Base-by-base conservation (phyloP, 148 eudicot genomes). In the Nepenthes gracilis region DNA sequence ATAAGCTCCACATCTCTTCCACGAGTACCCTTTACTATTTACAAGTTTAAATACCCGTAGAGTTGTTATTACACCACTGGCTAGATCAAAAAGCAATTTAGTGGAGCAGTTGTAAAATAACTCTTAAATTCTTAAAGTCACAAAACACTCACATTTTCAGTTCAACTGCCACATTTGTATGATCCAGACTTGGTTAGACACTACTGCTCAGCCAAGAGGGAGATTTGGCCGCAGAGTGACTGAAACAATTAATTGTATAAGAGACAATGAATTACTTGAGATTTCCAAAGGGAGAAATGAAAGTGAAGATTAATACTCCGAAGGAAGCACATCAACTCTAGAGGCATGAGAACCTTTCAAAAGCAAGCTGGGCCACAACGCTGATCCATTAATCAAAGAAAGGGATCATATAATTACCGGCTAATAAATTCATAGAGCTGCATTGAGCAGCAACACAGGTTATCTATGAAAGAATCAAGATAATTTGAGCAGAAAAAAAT, bases 1-100 rank as follows among this genome's bases (percentile, higher is more conserved):
- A 75, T 90, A 94, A 55, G 80, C 70, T 9, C 75, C 67, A 62
- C 86, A 73, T 75, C 78, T 84, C 74, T 82, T 90, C 88, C 84
- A 68, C 9, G 82, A 61, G 48, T 64, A 67, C 55, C 67, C 74
- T 35, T 61, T 63, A 40, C 62, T 65, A 62, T 63, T 49, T 32
- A 49, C 54, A 50, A 62, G 66, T 71, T 60, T 36, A 40, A 67
- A 57, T 62, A 70, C 72, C 92, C 85, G 67, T 35, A 36, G 14
- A 34, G 54, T 55, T 43, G 51, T 35, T 10, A 65, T 67, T 47
- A 43, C 59, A 34, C 9, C 37, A 50, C 12, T 33, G 35, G 36
- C 48, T 10, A 37, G 12, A 1, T 14, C 2, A 55, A 47, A 48
- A 45, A 55, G 32, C 1, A 13, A 11, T 57, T 40, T 8, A 40